Conservation (phyloP, 352 stramenopile species). For the Globisporangium cederbergense region DNA sequence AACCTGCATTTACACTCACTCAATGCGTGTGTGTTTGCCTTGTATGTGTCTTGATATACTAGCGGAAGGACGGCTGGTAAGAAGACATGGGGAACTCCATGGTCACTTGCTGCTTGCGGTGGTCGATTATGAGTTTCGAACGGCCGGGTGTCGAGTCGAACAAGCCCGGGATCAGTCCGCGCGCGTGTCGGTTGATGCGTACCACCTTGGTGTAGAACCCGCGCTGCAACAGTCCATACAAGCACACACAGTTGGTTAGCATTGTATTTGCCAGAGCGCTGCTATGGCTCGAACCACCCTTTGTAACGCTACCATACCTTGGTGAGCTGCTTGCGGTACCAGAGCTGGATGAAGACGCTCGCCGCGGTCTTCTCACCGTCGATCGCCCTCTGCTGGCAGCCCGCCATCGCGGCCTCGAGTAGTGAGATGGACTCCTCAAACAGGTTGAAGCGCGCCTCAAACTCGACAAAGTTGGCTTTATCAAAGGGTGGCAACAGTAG, state of each 20-base stretch:
- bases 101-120: conserved; percentile 17
- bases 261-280: not conserved
- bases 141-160: conserved; percentile 56
- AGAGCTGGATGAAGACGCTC: conserved; percentile 42
- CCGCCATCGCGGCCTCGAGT: conserved; percentile 14
- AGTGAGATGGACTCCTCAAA: conserved; percentile 20
- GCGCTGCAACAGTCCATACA: conserved; percentile 15
- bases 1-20: not conserved
- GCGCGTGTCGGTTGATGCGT: conserved; percentile 36
- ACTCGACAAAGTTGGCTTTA: conserved; percentile 19
- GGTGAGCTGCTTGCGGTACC: conserved; percentile 36
- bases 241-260: not conserved
- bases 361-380: conserved; percentile 30
- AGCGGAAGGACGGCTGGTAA: conserved; percentile 26
- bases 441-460: conserved; percentile 33
- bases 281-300: too few species aligned
- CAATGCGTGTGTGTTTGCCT: not conserved
- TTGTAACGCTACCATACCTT: conserved; percentile 19
- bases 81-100: conserved; percentile 48
- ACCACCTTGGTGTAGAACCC: conserved; percentile 59
- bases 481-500: conserved; percentile 47
- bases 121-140: conserved; percentile 39
- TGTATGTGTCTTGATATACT: not conserved
- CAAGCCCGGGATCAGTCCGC: conserved; percentile 50
- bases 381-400: conserved; percentile 30